These are phyloP conservation scores for Cunninghamia lanceolata DNA, from an alignment of 75 land plant genomes.

Conservation along the genomic window DNA sequence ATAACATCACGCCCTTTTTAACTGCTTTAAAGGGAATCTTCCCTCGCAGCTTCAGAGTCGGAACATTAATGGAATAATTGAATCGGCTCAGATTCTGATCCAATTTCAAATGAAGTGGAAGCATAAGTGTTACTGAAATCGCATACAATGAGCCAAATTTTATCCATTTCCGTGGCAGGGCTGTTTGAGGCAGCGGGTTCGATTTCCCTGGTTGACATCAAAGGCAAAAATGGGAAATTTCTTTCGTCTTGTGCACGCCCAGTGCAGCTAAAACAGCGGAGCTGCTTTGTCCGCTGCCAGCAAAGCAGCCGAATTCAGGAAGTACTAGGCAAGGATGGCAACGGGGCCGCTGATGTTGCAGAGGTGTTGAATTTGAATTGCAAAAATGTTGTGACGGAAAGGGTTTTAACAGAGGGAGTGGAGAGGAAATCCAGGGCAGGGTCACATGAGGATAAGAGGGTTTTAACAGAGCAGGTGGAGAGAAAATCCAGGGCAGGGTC, in stretches of 20 bases:
- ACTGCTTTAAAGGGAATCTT: neutral
- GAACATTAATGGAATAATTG: neutral
- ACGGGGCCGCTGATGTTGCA: constrained; percentile 26
- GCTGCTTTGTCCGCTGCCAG: constrained; percentile 25
- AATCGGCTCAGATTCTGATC: neutral
- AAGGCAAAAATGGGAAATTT: neutral
- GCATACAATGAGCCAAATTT: neutral
- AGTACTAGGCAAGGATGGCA: constrained; percentile 19
- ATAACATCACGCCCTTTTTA: neutral
- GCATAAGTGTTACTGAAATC: neutral
- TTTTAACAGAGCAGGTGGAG: constrained; percentile 6
- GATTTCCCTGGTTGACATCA: neutral
- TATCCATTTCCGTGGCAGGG: neutral
- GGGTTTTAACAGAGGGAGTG: neutral
- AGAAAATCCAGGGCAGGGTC: neutral
- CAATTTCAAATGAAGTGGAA: neutral
- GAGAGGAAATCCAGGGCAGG: neutral
- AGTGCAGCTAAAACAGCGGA: neutral
- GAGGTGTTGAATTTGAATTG: constrained; percentile 1
- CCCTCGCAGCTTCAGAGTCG: neutral
- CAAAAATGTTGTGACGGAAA: constrained; percentile 1
- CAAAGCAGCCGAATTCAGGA: constrained; percentile 23
- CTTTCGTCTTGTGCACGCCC: neutral
- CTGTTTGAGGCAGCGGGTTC: neutral
- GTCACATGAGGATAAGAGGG: neutral